Percentiles rank a stretch among this genome's conserved stretches.
Evolutionary conservation across 2,329 filamentous ascomycete genomes (phyloP).

Genomic region (Thelonectria blattea): DNA sequence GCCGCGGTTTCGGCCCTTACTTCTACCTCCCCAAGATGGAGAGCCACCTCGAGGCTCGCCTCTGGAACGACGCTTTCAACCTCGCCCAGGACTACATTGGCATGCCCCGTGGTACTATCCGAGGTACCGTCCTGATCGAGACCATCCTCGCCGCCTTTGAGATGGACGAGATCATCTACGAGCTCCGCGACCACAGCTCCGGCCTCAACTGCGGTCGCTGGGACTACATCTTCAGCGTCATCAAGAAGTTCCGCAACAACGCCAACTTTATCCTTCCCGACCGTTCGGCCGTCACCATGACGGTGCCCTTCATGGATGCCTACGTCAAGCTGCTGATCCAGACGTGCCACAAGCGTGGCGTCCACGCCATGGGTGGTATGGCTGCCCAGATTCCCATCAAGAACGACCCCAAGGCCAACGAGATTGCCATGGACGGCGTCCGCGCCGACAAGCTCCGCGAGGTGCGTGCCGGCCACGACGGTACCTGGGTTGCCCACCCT

Average conservation of each 20-base stretch:
- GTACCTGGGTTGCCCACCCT: conserved; percentile 96
- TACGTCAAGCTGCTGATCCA: conserved; percentile 97
- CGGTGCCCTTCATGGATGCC: conserved; percentile 95
- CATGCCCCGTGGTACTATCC: conserved; percentile 88
- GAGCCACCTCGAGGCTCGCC: conserved; percentile 91
- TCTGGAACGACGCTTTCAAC: conserved; percentile 99
- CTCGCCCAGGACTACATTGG: conserved; percentile 91
- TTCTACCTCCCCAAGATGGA: conserved; percentile 99
- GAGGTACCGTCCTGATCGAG: conserved; percentile 95
- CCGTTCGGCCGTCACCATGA: conserved; percentile 93
- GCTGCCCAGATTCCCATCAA: conserved; percentile 99
- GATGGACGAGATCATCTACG: conserved; percentile 99
- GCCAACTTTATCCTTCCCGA: conserved; percentile 92
- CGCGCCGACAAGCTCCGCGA: conserved; percentile 96
- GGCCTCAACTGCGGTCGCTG: conserved; percentile 98
- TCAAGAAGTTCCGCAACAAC: conserved; percentile 99
- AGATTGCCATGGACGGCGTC: conserved; percentile 91
- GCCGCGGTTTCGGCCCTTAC: conserved; percentile 87
- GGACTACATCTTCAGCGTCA: conserved; percentile 99
- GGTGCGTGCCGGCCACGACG: conserved; percentile 93
- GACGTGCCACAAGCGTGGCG: conserved; percentile 94
- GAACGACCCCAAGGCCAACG: conserved; percentile 88
- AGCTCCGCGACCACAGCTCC: conserved; percentile 93
- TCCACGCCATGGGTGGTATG: conserved; percentile 99
- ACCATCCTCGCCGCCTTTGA: conserved; percentile 97